These are phyloP conservation scores for Puccinia sorghi DNA, from an alignment of 1,284 basidiomycete species.

Conservation along the genomic window DNA sequence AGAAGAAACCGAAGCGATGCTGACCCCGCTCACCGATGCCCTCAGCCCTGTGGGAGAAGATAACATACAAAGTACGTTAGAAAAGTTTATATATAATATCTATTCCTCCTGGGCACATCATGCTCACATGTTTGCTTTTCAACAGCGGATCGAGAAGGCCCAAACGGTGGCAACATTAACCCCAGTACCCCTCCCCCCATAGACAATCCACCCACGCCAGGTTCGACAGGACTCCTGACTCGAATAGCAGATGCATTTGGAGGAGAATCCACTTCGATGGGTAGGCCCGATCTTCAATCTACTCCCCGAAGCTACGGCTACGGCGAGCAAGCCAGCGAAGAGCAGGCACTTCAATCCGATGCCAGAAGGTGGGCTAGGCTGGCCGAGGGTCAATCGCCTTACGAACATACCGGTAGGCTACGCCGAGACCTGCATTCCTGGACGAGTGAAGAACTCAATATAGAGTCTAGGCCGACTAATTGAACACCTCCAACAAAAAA, in stretches of 20 bases:
- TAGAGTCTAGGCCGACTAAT: background rate
- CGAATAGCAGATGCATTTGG: slow-evolving; percentile 27
- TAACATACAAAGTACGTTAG: background rate
- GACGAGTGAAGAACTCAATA: slow-evolving; percentile 1
- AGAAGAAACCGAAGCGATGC: slow-evolving; percentile 20
- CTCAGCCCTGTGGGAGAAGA: background rate
- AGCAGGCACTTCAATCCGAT: slow-evolving; percentile 22
- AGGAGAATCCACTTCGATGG: slow-evolving; percentile 2
- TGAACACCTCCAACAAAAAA: too few species aligned
- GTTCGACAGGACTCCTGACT: slow-evolving; percentile 21
- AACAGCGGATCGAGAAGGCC: background rate
- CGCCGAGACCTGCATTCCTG: slow-evolving; percentile 32
- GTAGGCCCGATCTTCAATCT: background rate
- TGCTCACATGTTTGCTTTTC: background rate
- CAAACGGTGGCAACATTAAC: background rate
- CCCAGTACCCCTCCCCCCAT: background rate
- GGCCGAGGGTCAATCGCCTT: slow-evolving; percentile 20
- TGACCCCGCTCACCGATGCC: background rate
- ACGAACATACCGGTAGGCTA: slow-evolving; percentile 7
- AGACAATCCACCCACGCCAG: background rate
- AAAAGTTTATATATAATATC: background rate
- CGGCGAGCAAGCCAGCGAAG: slow-evolving; percentile 19
- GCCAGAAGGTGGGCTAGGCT: slow-evolving; percentile 26
- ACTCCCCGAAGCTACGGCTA: background rate
- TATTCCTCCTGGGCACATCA: too few species aligned